phyloP scores from a whole-genome alignment of 805 yeast genomes.

The Kuraishia cidri region DNA sequence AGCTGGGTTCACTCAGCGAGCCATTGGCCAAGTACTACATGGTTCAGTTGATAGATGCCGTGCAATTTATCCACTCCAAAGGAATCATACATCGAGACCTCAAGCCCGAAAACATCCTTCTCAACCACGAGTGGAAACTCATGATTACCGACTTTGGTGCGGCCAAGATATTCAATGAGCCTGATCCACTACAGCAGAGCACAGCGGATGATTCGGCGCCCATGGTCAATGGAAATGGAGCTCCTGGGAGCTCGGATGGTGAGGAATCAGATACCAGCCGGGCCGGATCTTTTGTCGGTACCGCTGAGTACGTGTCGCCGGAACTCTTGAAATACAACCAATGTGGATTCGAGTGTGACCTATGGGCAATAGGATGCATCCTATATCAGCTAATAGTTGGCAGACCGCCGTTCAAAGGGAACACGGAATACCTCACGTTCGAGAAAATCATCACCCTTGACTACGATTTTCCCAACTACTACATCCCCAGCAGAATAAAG shows the following conservation, averaged over 20 bases:
- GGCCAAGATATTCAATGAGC: conserved; percentile 66
- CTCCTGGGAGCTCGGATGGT: conserved; percentile 1
- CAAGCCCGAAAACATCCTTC: conserved; percentile 87
- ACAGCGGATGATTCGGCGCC: not conserved
- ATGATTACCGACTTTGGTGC: conserved; percentile 98
- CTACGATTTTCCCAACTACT: conserved; percentile 60
- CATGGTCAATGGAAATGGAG: not conserved
- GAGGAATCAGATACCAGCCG: conserved; percentile 14
- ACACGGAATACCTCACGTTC: conserved; percentile 77
- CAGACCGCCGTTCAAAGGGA: conserved; percentile 82
- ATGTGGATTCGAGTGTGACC: conserved; percentile 77
- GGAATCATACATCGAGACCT: conserved; percentile 92
- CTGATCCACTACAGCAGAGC: not conserved
- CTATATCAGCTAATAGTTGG: conserved; percentile 79
- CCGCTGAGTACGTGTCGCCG: conserved; percentile 95
- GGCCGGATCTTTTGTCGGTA: conserved; percentile 87
- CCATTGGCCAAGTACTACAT: conserved; percentile 71
- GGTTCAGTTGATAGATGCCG: conserved; percentile 83
- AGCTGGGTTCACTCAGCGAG: conserved; percentile 71
- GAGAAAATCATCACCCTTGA: conserved; percentile 78
- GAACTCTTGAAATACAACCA: conserved; percentile 71
- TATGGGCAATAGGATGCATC: conserved; percentile 95
- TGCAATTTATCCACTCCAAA: conserved; percentile 77
- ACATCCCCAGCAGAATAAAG: conserved; percentile 52
- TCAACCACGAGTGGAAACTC: conserved; percentile 77